phyloP scores from a whole-genome alignment of 2,329 filamentous ascomycete species.

The Emergomyces pasteurianus region DNA sequence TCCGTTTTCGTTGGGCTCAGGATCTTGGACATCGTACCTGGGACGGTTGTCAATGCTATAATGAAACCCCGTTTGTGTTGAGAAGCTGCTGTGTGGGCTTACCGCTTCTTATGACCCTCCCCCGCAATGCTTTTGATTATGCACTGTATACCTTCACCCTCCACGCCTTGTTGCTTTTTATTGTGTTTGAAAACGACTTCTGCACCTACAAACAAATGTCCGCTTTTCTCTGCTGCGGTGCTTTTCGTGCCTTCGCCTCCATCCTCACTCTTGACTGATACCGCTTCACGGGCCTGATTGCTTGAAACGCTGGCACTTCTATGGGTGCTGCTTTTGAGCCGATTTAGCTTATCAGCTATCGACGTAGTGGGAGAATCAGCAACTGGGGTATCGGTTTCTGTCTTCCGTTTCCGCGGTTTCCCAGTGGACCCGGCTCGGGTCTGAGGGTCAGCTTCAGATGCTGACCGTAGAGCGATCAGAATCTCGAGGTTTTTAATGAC shows the following conservation, averaged over 20 bases:
- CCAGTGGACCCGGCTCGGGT: constrained; percentile 25
- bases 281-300: constrained; percentile 24
- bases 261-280: constrained; percentile 33
- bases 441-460: constrained; percentile 34
- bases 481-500: constrained; percentile 40
- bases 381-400: constrained; percentile 32
- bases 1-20: constrained; percentile 59
- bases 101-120: constrained; percentile 58
- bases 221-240: constrained; percentile 32
- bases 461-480: constrained; percentile 37
- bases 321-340: constrained; percentile 29
- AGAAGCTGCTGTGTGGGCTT: constrained; percentile 16
- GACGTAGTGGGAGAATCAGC: constrained; percentile 36
- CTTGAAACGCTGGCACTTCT: constrained; percentile 34
- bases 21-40: constrained; percentile 68
- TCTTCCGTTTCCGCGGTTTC: constrained; percentile 37
- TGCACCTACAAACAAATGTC: constrained; percentile 33
- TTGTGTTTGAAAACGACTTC: constrained; percentile 41
- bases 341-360: constrained; percentile 31
- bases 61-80: background rate
- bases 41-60: background rate
- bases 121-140: constrained; percentile 64
- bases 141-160: constrained; percentile 55
- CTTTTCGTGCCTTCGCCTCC: constrained; percentile 32
- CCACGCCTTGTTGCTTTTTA: constrained; percentile 39